A percentile compares a stretch with the other conserved stretches of the same genome.
These are phyloP conservation scores for Dendrobium huoshanense DNA, from an alignment of 106 monocot species.

Conservation along the genomic window DNA sequence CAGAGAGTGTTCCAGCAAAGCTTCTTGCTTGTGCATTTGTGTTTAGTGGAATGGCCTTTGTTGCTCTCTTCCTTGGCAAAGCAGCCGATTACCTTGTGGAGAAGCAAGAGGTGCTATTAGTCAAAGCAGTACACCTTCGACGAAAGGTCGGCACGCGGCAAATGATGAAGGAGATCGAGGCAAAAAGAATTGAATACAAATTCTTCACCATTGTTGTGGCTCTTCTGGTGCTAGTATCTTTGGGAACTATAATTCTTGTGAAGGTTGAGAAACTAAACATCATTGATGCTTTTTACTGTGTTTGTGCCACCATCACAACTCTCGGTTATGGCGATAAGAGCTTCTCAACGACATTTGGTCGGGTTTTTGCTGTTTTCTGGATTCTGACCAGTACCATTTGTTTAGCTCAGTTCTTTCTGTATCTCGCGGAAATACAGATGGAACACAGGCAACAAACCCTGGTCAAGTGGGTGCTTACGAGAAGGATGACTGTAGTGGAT, in stretches of 20 bases:
- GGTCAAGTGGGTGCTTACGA: slow-evolving; percentile 76
- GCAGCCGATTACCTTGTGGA: slow-evolving; percentile 83
- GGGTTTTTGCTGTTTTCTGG: slow-evolving; percentile 77
- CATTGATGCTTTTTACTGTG: slow-evolving; percentile 89
- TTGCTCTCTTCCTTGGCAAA: slow-evolving; percentile 56
- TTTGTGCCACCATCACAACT: slow-evolving; percentile 88
- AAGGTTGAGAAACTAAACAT: slow-evolving; percentile 59
- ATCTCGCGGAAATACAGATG: slow-evolving; percentile 64
- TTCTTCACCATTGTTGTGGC: slow-evolving; percentile 19
- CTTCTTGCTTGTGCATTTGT: slow-evolving; percentile 81
- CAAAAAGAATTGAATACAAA: slow-evolving; percentile 53
- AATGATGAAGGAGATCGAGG: slow-evolving; percentile 44
- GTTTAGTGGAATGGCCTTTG: slow-evolving; percentile 71
- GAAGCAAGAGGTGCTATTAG: slow-evolving; percentile 69
- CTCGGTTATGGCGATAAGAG: slow-evolving; percentile 92
- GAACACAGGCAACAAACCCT: slow-evolving; percentile 55
- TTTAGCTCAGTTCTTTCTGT: slow-evolving; percentile 77
- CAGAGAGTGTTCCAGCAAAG: slow-evolving; percentile 44
- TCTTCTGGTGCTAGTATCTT: slow-evolving; percentile 32
- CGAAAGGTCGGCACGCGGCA: slow-evolving; percentile 28
- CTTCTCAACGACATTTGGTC: slow-evolving; percentile 60
- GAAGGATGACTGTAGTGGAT: slow-evolving; percentile 81
- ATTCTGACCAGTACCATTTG: slow-evolving; percentile 60
- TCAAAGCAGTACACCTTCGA: slow-evolving; percentile 47
- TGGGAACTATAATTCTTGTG: slow-evolving; percentile 47